These are phyloP conservation scores for Raddia distichophylla DNA, from an alignment of 176 grass and related monocot species.

Conservation along the genomic window DNA sequence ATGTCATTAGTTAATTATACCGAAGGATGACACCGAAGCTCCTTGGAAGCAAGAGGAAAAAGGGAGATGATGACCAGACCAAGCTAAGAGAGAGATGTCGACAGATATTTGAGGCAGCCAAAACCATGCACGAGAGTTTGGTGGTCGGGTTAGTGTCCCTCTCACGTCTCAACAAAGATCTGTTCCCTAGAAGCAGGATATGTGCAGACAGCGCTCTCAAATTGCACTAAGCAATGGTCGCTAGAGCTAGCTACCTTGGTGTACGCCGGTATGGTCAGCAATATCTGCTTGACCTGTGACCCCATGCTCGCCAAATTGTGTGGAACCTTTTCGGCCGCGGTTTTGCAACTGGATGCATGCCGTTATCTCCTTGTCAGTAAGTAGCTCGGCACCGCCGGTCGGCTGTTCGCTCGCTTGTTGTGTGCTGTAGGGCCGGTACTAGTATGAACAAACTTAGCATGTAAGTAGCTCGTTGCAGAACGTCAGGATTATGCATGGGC, in stretches of 20 bases:
- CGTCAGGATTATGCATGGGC: constrained; percentile 11
- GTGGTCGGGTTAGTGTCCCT: constrained; percentile 30
- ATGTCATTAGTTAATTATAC: neutral
- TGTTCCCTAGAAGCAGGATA: constrained; percentile 41
- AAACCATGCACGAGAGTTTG: constrained; percentile 23
- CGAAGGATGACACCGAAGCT: neutral
- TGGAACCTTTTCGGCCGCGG: constrained; percentile 17
- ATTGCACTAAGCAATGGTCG: neutral
- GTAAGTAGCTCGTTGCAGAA: neutral
- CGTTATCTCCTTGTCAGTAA: constrained; percentile 19
- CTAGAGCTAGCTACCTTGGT: constrained; percentile 18
- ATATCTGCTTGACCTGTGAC: constrained; percentile 24
- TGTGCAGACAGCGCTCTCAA: constrained; percentile 19
- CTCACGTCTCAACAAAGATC: neutral
- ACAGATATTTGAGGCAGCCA: neutral
- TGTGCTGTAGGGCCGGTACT: neutral
- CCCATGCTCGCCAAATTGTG: constrained; percentile 30
- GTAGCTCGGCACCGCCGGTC: constrained; percentile 2
- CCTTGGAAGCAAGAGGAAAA: neutral
- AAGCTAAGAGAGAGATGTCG: constrained; percentile 34
- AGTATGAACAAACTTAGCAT: constrained; percentile 1
- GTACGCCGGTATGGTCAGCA: constrained; percentile 31
- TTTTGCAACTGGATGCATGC: constrained; percentile 27
- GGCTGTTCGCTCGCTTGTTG: neutral
- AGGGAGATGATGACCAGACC: neutral